These are phyloP conservation scores for Russula dissimulans DNA, from an alignment of 768 basidiomycete species.

Conservation along the genomic window DNA sequence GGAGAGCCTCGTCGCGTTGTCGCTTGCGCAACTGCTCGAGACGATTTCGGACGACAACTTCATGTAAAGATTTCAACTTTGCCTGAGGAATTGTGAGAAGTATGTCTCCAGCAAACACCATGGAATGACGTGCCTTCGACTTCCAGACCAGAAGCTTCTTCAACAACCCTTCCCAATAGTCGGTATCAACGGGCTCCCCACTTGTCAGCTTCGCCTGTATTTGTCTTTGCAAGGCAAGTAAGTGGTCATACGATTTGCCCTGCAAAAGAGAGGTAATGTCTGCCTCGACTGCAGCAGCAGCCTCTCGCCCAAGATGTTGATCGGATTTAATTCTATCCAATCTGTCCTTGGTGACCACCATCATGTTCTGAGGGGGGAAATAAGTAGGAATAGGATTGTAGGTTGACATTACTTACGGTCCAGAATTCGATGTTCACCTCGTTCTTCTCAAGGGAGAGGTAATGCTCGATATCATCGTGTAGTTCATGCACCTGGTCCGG, in stretches of 20 bases:
- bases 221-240: conserved; percentile 71
- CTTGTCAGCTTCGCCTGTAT: conserved; percentile 84
- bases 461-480: conserved; percentile 89
- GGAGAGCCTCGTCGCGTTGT: conserved; percentile 91
- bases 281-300: conserved; percentile 71
- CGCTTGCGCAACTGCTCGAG: conserved; percentile 92
- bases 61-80: conserved; percentile 85
- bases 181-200: conserved; percentile 91
- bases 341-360: conserved; percentile 90
- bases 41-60: conserved; percentile 93
- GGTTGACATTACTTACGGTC: conserved; percentile 52
- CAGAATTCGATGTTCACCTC: conserved; percentile 93
- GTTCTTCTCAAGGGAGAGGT: conserved; percentile 75
- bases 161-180: conserved; percentile 93
- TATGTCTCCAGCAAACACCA: not conserved
- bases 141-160: conserved; percentile 95
- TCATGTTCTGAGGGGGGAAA: conserved; percentile 65
- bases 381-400: not conserved
- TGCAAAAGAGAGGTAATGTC: conserved; percentile 75
- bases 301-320: conserved; percentile 56
- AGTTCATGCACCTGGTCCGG: conserved; percentile 85
- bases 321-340: conserved; percentile 63
- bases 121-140: conserved; percentile 57
- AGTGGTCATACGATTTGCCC: conserved; percentile 80
- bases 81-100: conserved; percentile 42